A percentile compares a stretch with the other conserved stretches of the same genome.
phyloP scores from a whole-genome alignment of 805 yeast species.

The Candida chauliodis region DNA sequence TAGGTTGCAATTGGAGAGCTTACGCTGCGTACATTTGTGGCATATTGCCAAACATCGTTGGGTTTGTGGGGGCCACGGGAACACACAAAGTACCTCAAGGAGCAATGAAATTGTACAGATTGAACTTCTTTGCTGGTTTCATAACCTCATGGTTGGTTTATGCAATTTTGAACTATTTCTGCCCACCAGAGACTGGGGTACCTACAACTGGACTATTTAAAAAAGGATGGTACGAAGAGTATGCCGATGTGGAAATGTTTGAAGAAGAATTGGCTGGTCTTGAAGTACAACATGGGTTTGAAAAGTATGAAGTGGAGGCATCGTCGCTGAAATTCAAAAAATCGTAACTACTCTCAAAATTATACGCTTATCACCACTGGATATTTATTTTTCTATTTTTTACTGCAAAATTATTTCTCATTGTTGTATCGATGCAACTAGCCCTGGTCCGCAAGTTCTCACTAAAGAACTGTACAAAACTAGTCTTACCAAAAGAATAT shows the following conservation, averaged over 20 bases:
- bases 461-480: slow-evolving; percentile 3
- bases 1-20: slow-evolving; percentile 83
- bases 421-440: background rate
- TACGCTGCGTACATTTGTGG: slow-evolving; percentile 77
- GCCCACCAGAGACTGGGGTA: slow-evolving; percentile 44
- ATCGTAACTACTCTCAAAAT: background rate
- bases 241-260: slow-evolving; percentile 63
- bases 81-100: slow-evolving; percentile 67
- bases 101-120: slow-evolving; percentile 67
- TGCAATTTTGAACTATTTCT: slow-evolving; percentile 46
- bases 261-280: slow-evolving; percentile 38
- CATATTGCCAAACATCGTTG: slow-evolving; percentile 78
- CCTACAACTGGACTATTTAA: slow-evolving; percentile 37
- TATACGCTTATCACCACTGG: too few species aligned
- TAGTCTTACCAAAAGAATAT: slow-evolving; percentile 15
- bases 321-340: background rate
- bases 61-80: slow-evolving; percentile 81
- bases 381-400: too few species aligned
- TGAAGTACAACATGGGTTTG: slow-evolving; percentile 18
- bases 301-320: background rate
- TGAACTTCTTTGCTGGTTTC: slow-evolving; percentile 79
- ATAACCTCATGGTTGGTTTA: slow-evolving; percentile 54
- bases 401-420: too few species aligned
- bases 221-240: slow-evolving; percentile 60
- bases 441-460: slow-evolving; percentile 1